phyloP scores from a whole-genome alignment of 139 green algal species.

The Coelastrella sp. region DNA sequence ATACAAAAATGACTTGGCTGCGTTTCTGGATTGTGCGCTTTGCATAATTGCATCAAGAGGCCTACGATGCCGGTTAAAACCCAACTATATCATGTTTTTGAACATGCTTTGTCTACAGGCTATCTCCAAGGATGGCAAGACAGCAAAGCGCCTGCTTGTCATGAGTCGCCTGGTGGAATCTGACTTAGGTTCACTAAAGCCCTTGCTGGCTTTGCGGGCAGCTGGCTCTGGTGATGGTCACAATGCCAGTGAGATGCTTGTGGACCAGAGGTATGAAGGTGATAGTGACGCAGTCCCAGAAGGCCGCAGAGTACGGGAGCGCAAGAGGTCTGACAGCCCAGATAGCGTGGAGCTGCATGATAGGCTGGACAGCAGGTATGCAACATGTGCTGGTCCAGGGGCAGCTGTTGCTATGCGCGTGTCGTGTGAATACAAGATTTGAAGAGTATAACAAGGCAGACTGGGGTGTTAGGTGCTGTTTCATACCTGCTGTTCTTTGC shows the following conservation, averaged over 20 bases:
- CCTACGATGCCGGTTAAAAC: background rate
- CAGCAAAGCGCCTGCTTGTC: conserved; percentile 21
- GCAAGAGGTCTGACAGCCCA: background rate
- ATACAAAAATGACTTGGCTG: too few species aligned
- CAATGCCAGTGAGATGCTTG: background rate
- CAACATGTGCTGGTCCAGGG: background rate
- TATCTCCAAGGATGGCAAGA: conserved; percentile 52
- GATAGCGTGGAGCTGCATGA: conserved; percentile 10
- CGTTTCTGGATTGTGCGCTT: too few species aligned
- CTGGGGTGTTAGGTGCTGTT: too few species aligned
- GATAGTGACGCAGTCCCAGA: background rate
- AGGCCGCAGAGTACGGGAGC: background rate
- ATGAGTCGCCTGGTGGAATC: conserved; percentile 10
- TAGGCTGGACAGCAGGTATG: conserved; percentile 26
- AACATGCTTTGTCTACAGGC: conserved; percentile 29
- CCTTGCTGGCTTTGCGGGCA: conserved; percentile 15
- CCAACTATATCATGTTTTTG: background rate
- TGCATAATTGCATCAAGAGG: too few species aligned
- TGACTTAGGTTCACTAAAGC: background rate
- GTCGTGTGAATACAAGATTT: background rate
- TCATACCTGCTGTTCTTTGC: too few species aligned
- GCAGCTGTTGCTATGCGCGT: background rate
- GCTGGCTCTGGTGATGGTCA: background rate
- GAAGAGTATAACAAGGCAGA: background rate
- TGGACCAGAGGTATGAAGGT: background rate